phyloP scores from a whole-genome alignment of 768 basidiomycete species.

The Phanerochaete sordida region DNA sequence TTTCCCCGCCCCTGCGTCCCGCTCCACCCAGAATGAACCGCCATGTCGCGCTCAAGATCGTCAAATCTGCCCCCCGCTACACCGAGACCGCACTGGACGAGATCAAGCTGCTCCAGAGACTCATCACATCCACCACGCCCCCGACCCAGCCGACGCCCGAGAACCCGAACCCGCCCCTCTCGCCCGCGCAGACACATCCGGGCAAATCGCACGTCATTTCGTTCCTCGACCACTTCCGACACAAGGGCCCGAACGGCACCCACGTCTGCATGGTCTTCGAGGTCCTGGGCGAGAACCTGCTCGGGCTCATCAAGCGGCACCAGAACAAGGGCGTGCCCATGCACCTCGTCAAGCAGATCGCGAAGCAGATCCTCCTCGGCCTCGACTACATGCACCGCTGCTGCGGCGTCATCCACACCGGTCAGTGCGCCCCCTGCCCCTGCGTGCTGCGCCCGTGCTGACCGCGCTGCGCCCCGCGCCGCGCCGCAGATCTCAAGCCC shows the following conservation, averaged over 20 bases:
- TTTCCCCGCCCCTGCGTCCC: not conserved
- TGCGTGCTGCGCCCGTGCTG: not conserved
- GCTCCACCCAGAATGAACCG: constrained; percentile 70
- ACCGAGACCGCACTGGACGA: constrained; percentile 99
- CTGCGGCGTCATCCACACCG: constrained; percentile 96
- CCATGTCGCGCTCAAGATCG: constrained; percentile 98
- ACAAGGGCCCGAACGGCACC: constrained; percentile 93
- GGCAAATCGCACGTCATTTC: constrained; percentile 94
- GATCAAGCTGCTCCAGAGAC: constrained; percentile 94
- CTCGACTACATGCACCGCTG: constrained; percentile 97
- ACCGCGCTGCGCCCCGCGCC: not conserved
- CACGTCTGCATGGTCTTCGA: constrained; percentile 99
- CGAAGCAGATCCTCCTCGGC: constrained; percentile 93
- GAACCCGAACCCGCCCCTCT: constrained; percentile 48
- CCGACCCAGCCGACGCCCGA: constrained; percentile 43
- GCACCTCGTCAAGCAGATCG: constrained; percentile 90
- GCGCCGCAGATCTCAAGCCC: constrained; percentile 78
- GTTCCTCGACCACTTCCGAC: constrained; percentile 95
- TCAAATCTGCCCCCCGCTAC: constrained; percentile 95
- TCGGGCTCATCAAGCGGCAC: constrained; percentile 95
- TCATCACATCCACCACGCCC: constrained; percentile 79
- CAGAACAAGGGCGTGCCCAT: constrained; percentile 98
- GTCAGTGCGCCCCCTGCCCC: constrained; percentile 27
- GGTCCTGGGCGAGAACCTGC: constrained; percentile 94
- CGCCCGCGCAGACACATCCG: constrained; percentile 71